A percentile compares a stretch with the other conserved stretches of the same genome.
Evolutionary conservation across 352 stramenopile species (phyloP).

Genomic region (Thalassiosira hispida): DNA sequence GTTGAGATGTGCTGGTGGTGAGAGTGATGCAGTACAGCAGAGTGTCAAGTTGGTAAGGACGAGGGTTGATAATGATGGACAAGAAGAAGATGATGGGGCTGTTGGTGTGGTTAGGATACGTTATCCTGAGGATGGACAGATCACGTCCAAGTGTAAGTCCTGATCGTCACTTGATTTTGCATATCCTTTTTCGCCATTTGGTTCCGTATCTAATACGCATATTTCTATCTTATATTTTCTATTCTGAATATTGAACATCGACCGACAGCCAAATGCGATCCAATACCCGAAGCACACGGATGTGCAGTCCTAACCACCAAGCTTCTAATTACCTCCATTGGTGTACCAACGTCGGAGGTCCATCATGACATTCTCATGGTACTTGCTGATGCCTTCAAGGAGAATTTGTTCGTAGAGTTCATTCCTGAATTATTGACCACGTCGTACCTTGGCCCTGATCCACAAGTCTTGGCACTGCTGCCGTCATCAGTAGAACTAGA

Average conservation of each 20-base stretch:
- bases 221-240: constrained; percentile 1
- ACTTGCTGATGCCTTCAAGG: constrained; percentile 35
- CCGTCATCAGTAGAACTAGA: not conserved
- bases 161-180: not conserved
- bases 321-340: constrained; percentile 37
- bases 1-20: constrained; percentile 31
- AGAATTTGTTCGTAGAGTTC: constrained; percentile 34
- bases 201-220: not conserved
- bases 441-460: constrained; percentile 51
- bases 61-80: not conserved
- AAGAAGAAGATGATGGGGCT: constrained; percentile 3
- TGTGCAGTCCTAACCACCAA: constrained; percentile 45
- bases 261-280: constrained; percentile 44
- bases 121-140: constrained; percentile 31
- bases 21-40: not conserved
- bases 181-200: not conserved
- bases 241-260: too few species aligned
- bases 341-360: constrained; percentile 14
- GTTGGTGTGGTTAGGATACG: constrained; percentile 47
- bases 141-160: constrained; percentile 53
- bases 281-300: constrained; percentile 31
- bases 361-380: constrained; percentile 24
- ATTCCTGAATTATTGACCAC: constrained; percentile 33
- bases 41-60: not conserved
- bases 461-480: constrained; percentile 2